Percentiles rank a stretch among this genome's conserved stretches.
These are phyloP conservation scores for Balakata baccata DNA, from an alignment of 345 rosid genomes.

Conservation along the genomic window DNA sequence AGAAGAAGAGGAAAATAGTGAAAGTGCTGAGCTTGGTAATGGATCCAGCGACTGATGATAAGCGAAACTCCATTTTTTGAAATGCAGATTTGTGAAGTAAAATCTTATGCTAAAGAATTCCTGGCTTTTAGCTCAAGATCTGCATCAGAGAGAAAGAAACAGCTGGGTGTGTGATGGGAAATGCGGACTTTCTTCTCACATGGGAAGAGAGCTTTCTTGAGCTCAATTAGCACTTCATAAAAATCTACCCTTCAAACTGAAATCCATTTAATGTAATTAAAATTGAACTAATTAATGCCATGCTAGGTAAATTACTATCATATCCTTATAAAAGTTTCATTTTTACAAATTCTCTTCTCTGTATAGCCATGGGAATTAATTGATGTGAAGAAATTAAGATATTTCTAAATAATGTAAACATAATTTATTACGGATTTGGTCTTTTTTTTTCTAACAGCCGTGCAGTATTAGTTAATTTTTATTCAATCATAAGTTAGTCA, in stretches of 20 bases:
- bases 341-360: too few relatives aligned
- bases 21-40: constrained; percentile 42
- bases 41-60: constrained; percentile 34
- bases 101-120: constrained; percentile 1
- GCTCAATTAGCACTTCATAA: constrained; percentile 15
- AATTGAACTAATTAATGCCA: too few relatives aligned
- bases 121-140: constrained; percentile 32
- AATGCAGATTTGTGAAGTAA: constrained; percentile 21
- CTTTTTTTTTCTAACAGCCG: too few relatives aligned
- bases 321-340: background rate
- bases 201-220: constrained; percentile 10
- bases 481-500: too few relatives aligned
- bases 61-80: constrained; percentile 43
- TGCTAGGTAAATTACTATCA: constrained; percentile 23
- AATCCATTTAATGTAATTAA: too few relatives aligned
- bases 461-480: too few relatives aligned
- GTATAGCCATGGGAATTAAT: too few relatives aligned
- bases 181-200: constrained; percentile 18
- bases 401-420: too few relatives aligned
- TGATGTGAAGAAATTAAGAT: too few relatives aligned
- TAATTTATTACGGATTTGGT: too few relatives aligned
- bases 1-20: constrained; percentile 35
- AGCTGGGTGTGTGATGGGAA: constrained; percentile 9
- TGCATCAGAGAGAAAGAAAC: constrained; percentile 25
- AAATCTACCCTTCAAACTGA: constrained; percentile 6